phyloP scores from a whole-genome alignment of 2,329 filamentous ascomycete genomes.

The Fusarium sacchari region DNA sequence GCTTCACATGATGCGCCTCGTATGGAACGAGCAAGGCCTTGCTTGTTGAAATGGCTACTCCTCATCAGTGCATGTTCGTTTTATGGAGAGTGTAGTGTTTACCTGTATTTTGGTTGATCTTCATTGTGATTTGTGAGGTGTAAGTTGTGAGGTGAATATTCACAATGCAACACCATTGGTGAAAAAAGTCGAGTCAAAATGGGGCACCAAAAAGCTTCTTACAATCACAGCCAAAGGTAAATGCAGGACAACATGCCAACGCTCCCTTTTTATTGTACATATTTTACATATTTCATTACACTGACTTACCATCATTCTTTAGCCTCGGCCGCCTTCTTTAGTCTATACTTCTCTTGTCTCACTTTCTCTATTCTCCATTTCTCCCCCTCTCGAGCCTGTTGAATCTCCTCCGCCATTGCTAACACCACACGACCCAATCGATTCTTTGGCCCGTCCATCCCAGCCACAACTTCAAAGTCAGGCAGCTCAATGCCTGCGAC shows the following conservation, averaged over 20 bases:
- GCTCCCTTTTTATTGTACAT: slow-evolving; percentile 27
- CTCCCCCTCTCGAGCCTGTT: neutral
- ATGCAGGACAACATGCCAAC: neutral
- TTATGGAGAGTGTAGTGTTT: neutral
- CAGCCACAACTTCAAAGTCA: slow-evolving; percentile 35
- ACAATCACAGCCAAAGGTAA: neutral
- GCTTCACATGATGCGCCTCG: slow-evolving; percentile 79
- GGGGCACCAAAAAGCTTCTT: slow-evolving; percentile 6
- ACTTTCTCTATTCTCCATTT: no score
- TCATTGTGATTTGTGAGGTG: slow-evolving; percentile 50
- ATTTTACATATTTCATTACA: slow-evolving; percentile 18
- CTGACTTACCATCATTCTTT: slow-evolving; percentile 5
- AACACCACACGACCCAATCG: slow-evolving; percentile 44
- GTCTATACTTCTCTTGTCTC: neutral
- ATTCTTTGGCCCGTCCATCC: slow-evolving; percentile 37
- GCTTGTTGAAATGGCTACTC: slow-evolving; percentile 72
- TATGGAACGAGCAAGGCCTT: slow-evolving; percentile 85
- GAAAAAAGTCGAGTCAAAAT: slow-evolving; percentile 26
- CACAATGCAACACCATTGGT: slow-evolving; percentile 5
- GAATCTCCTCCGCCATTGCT: slow-evolving; percentile 45
- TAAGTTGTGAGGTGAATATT: slow-evolving; percentile 17
- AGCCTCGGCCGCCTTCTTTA: neutral
- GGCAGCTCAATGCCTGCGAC: slow-evolving; percentile 41
- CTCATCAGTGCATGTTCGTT: neutral
- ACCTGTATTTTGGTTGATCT: slow-evolving; percentile 58